Conservation (phyloP, 192 early-diverging fungal species). For the Paraglomus occultum region DNA sequence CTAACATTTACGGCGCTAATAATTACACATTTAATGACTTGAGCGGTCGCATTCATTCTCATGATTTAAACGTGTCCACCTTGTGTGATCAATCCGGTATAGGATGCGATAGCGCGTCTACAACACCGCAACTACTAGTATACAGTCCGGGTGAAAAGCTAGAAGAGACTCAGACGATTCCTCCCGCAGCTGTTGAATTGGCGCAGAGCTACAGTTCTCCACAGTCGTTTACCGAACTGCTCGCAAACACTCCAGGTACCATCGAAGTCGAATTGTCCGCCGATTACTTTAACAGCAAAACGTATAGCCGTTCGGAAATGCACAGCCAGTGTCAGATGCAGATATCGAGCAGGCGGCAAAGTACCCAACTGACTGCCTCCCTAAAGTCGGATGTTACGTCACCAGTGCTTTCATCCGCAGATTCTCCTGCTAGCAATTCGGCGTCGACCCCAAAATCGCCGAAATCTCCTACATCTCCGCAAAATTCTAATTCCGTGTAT, state of each 20-base stretch:
- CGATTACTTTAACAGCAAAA: neutral
- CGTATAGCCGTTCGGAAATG: too few species aligned
- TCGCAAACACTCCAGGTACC: neutral
- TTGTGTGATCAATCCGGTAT: neutral
- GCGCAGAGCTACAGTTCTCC: too few species aligned
- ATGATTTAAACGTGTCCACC: neutral
- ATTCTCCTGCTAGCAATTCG: neutral
- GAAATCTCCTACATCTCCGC: constrained; percentile 12
- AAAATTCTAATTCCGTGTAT: neutral
- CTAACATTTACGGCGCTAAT: constrained; percentile 4
- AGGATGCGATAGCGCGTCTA: constrained; percentile 8
- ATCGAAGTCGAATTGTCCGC: neutral
- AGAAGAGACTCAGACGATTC: too few species aligned
- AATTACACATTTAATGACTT: constrained; percentile 3
- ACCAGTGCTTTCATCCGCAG: constrained; percentile 23
- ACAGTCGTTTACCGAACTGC: too few species aligned
- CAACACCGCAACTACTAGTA: neutral
- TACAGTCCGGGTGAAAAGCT: too few species aligned
- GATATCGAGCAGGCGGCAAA: neutral
- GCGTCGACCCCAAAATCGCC: constrained; percentile 7
- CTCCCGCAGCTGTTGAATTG: too few species aligned
- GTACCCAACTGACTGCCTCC: constrained; percentile 6
- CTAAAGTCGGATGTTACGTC: constrained; percentile 10
- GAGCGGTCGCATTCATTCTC: neutral
- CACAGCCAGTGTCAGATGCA: neutral